Evolutionary conservation across 345 rosid genomes (phyloP), one percentile per base, ranked within the genome.

Genomic region (Ceriops tagal): DNA sequence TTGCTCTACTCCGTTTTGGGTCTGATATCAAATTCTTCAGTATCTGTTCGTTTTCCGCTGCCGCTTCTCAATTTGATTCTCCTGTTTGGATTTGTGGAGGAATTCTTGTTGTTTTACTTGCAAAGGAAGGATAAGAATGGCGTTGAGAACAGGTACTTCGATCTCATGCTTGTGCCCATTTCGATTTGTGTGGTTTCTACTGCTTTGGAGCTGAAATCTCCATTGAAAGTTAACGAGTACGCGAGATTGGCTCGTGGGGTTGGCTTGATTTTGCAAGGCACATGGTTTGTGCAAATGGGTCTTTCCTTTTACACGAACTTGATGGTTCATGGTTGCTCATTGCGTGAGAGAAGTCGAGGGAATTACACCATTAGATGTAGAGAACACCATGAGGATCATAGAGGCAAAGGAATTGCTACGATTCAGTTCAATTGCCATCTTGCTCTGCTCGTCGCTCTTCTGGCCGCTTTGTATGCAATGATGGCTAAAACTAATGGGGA

Each of bases 201-300:
- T 0, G 6, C 80, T 62, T 73, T 86, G 21, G 90, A 83, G 68
- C 73, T 87, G 26, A 80, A 74, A 74, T 70, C 84, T 5, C 53
- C 65, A 0, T 37, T 64, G 0, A 65, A 69, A 49, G 72, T 66
- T 63, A 76, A 66, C 62, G 26, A 32, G 11, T 81, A 62, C 3
- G 80, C 88, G 0, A 83, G 73, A 72, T 64, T 89, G 64, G 91
- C 68, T 8, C 92, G 96, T 21, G 96, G 90, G 67, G 43, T 89
- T 43, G 97, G 92, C 27, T 58, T 91, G 82, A 72, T 89, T 71
- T 77, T 91, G 81, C 97, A 91, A 70, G 97, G 97, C 24, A 83
- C 80, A 3, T 93, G 98, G 98, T 87, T 91, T 77, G 53, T 91
- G 72, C 98, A 93, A 62, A 91, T 93, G 98, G 87, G 95, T 35